These are phyloP conservation scores for Heterobasidion parviporum DNA, from an alignment of 1,284 basidiomycete genomes.

Conservation along the genomic window DNA sequence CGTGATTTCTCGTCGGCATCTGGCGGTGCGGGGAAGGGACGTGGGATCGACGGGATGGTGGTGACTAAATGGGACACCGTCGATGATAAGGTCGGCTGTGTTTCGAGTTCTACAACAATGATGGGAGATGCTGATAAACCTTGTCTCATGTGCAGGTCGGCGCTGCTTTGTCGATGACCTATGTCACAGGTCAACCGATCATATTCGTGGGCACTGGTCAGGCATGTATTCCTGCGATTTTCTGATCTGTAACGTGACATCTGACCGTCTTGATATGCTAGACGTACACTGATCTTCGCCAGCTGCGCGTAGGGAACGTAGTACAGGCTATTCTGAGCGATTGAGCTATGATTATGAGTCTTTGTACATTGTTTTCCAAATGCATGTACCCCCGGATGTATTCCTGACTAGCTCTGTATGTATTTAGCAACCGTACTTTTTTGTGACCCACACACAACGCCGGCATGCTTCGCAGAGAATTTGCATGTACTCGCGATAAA, in stretches of 20 bases:
- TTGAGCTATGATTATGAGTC: constrained; percentile 21
- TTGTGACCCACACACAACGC: too few relatives aligned
- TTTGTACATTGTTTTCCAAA: too few relatives aligned
- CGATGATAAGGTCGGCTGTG: constrained; percentile 66
- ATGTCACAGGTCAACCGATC: constrained; percentile 94
- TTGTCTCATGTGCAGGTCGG: constrained; percentile 57
- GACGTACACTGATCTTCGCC: constrained; percentile 92
- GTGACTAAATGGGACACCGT: constrained; percentile 98
- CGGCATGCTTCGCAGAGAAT: too few relatives aligned
- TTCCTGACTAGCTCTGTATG: too few relatives aligned
- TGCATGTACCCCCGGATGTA: too few relatives aligned
- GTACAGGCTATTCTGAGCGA: constrained; percentile 84
- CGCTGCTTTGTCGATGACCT: constrained; percentile 94
- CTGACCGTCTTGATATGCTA: constrained; percentile 21
- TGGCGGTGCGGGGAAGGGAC: constrained; percentile 52
- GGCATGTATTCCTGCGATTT: constrained; percentile 35
- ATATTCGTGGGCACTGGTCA: constrained; percentile 95
- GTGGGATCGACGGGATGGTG: constrained; percentile 94
- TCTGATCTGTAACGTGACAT: background rate
- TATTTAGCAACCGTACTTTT: too few relatives aligned
- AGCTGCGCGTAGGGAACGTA: constrained; percentile 85
- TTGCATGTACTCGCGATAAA: too few relatives aligned
- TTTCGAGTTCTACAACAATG: constrained; percentile 8
- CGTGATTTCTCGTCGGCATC: constrained; percentile 80
- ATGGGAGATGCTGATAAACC: background rate